Evolutionary conservation across 176 grass and related monocot species (phyloP).

Genomic region (Cymbopogon citratus): DNA sequence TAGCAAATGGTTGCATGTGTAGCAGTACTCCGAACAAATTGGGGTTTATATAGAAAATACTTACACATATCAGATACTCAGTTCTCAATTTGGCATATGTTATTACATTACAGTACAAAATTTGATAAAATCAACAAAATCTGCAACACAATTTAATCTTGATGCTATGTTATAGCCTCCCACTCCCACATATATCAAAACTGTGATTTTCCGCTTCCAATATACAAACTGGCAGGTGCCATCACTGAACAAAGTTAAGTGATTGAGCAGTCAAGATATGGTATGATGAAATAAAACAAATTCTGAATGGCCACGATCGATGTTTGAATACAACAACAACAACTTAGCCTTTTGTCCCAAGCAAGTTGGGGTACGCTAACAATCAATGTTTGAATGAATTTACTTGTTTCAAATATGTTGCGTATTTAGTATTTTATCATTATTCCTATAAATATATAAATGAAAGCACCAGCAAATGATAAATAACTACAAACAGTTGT

Average conservation of each 20-base stretch:
- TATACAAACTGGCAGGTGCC: not conserved
- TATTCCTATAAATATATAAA: not conserved
- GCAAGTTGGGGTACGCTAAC: too few relatives aligned
- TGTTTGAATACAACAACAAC: too few relatives aligned
- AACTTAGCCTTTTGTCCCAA: too few relatives aligned
- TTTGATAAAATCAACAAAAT: not conserved
- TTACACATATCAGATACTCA: not conserved
- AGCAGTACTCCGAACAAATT: not conserved
- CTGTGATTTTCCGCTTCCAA: not conserved
- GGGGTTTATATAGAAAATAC: not conserved
- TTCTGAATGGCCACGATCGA: not conserved
- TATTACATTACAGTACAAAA: not conserved
- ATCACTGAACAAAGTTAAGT: not conserved
- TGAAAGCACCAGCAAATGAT: not conserved
- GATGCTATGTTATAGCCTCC: not conserved
- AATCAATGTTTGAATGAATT: not conserved
- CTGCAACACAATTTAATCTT: not conserved
- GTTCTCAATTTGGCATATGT: not conserved
- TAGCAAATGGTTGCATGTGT: not conserved
- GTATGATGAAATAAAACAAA: not conserved
- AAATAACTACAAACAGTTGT: not conserved
- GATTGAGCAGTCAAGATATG: not conserved
- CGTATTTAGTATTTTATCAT: not conserved
- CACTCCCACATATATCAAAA: not conserved
- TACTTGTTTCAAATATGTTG: not conserved